Evolutionary conservation across 352 stramenopile genomes (phyloP), one percentile per base, ranked within the genome.

Genomic region (Phytopythium montanum): DNA sequence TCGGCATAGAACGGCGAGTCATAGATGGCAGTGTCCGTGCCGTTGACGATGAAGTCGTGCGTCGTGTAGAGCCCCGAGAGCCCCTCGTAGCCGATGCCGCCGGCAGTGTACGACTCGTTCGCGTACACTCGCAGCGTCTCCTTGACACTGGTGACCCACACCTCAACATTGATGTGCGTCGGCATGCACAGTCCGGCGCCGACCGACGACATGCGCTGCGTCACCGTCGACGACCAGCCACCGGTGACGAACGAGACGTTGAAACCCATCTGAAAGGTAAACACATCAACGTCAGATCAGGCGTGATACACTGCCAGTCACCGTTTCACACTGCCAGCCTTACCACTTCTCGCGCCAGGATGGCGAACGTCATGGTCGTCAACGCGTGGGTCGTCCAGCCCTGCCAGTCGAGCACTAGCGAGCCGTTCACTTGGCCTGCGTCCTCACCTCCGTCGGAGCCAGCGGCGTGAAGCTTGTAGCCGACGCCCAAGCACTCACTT

Each of bases 271-370:
- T 62, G 34, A n/a, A n/a, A n/a, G n/a, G 16, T 45, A 21, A 46
- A 21, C 13, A 6, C 2, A 10, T 28, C 48, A n/a, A 23, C 44
- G n/a, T 36, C 16, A 31, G 21, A 49, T 6, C n/a, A n/a, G 33
- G 16, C 10, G 9, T 8, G 18, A 21, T n/a, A 16, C n/a, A 18
- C 7, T 19, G 16, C 3, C 28, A 1, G 12, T 13, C 28, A n/a
- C n/a, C n/a, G n/a, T 41, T 12, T 54, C 1, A 50, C n/a, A 1
- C 1, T n/a, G 31, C 6, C 3, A 33, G 19, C 4, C 26, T 25
- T 41, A 75, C 65, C 46, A 80, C 71, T 73, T 86, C 73, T n/a
- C 60, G 38, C 8, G 69, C 71, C 9, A 88, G 19, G 44, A 90
- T 87, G 0, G 73, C 57, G 14, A 84, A 67, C 10, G 86, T 56